Evolutionary conservation across 495 filamentous ascomycete species (phyloP).

Genomic region (Sphaerosporella brunnea): DNA sequence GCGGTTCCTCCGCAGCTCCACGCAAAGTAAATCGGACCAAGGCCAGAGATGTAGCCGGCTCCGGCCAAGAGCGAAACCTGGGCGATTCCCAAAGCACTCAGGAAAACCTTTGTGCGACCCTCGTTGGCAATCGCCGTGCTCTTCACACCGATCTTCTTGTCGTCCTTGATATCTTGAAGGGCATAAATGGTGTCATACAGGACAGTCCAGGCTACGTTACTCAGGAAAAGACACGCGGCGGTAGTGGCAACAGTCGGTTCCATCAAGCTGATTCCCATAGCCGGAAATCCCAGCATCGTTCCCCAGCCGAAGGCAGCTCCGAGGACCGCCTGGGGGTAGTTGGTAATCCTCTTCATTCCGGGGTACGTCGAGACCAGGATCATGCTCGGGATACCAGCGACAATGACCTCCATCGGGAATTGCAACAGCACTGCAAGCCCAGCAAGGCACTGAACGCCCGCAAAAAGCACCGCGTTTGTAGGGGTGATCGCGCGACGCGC

Average conservation of each 20-base stretch:
- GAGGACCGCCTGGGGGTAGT: conserved; percentile 86
- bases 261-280: conserved; percentile 66
- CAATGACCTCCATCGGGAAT: conserved; percentile 69
- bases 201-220: conserved; percentile 84
- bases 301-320: conserved; percentile 95
- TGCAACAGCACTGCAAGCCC: conserved; percentile 71
- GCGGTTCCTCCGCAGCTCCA: conserved; percentile 72
- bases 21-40: conserved; percentile 69
- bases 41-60: conserved; percentile 54
- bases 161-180: conserved; percentile 94
- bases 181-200: conserved; percentile 98
- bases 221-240: conserved; percentile 59
- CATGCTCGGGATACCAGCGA: conserved; percentile 72
- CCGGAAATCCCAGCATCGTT: conserved; percentile 90
- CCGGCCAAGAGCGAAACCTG: conserved; percentile 67
- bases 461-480: conserved; percentile 57
- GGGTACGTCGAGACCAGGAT: conserved; percentile 71
- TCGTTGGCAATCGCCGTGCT: conserved; percentile 84
- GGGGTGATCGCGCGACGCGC: conserved; percentile 70
- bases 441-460: conserved; percentile 58
- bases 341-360: conserved; percentile 77
- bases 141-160: conserved; percentile 83
- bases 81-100: conserved; percentile 52
- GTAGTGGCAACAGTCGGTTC: conserved; percentile 47
- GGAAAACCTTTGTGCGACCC: conserved; percentile 66